A percentile compares a stretch with the other conserved stretches of the same genome.
These are phyloP conservation scores for Chalciporus pseudorubinellus DNA, from an alignment of 768 basidiomycete species.

Conservation along the genomic window DNA sequence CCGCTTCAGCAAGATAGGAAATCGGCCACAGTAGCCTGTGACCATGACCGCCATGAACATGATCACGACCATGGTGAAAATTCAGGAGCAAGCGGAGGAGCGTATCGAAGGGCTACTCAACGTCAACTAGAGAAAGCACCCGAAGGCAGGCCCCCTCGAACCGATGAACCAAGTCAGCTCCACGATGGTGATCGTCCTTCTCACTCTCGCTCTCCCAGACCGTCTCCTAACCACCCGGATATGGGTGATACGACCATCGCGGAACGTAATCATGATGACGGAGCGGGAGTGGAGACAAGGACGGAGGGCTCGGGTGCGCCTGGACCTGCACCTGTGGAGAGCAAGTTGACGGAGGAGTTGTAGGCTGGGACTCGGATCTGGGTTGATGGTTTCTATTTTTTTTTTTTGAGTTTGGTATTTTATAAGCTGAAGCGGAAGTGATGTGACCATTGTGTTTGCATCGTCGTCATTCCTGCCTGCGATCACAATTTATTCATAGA, in stretches of 20 bases:
- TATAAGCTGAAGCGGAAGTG: no score
- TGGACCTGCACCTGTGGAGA: conserved; percentile 35
- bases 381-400: not conserved
- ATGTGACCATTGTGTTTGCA: not conserved
- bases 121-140: conserved; percentile 76
- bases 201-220: no score
- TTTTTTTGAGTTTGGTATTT: not conserved
- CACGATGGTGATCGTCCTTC: conserved; percentile 3
- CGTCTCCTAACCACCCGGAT: not conserved
- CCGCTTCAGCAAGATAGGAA: conserved; percentile 48
- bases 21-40: conserved; percentile 15
- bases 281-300: not conserved
- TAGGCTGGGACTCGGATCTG: not conserved
- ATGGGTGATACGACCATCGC: conserved; percentile 3
- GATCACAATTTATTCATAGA: no score
- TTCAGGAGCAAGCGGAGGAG: not conserved
- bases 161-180: not conserved
- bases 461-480: no score
- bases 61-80: not conserved
- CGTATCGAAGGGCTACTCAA: conserved; percentile 47
- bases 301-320: conserved; percentile 18
- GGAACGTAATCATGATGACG: conserved; percentile 12
- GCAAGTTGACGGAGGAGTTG: conserved; percentile 27
- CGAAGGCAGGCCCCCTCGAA: conserved; percentile 47
- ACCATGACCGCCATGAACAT: not conserved